Evolutionary conservation across 108 stramenopile species (phyloP).

Genomic region (Nannochloropsis oceanica): DNA sequence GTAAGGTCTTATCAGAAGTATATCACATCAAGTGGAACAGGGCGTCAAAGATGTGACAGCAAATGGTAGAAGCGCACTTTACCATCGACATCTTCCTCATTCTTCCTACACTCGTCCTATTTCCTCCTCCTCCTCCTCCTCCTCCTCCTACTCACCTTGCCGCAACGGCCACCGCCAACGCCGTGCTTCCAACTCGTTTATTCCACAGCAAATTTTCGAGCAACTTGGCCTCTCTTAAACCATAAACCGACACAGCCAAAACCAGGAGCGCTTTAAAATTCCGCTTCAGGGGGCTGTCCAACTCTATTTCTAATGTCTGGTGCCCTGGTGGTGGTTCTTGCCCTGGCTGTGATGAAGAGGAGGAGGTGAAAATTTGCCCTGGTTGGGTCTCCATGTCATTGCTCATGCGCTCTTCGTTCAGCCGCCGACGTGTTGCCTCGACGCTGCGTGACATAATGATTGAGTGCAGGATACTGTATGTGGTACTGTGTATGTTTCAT

Average conservation of each 20-base stretch:
- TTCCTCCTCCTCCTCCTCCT: too few species aligned
- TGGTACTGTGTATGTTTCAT: too few species aligned
- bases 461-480: too few species aligned
- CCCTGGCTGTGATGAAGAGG: neutral
- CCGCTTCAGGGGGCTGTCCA: neutral
- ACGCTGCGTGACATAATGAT: neutral
- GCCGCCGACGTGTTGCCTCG: neutral
- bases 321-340: neutral
- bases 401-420: neutral
- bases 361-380: too few species aligned
- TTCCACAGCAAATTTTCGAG: neutral
- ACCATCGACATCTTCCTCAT: too few species aligned
- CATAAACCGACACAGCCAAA: neutral
- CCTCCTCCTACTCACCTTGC: neutral
- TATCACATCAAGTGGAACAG: too few species aligned
- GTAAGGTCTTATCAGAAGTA: too few species aligned
- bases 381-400: too few species aligned
- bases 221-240: neutral
- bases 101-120: too few species aligned
- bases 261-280: neutral
- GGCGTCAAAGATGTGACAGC: too few species aligned
- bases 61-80: too few species aligned
- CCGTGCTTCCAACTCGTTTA: neutral
- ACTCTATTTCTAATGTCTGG: neutral
- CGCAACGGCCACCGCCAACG: neutral